These are phyloP conservation scores for Penicillium hordei DNA, from an alignment of 2,329 filamentous ascomycete genomes.

Conservation along the genomic window DNA sequence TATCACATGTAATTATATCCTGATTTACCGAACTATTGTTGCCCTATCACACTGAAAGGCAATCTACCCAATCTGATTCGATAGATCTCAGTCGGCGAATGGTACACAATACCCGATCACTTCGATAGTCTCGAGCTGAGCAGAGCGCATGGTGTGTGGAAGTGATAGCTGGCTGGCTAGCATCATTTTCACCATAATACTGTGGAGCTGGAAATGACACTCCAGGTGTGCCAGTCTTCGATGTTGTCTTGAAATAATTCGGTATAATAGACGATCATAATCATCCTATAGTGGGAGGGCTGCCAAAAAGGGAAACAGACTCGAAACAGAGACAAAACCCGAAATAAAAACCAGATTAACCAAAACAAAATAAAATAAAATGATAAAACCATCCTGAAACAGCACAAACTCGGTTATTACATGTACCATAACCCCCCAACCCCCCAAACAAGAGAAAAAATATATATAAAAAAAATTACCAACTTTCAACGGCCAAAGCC, in stretches of 20 bases:
- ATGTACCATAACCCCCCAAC: not conserved
- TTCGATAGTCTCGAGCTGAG: not conserved
- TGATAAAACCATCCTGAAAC: not conserved
- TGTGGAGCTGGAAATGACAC: not conserved
- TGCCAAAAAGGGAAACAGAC: not conserved
- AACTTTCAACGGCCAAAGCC: conserved; percentile 4
- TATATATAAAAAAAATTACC: not conserved
- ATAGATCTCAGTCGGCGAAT: not conserved
- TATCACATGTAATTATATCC: not conserved
- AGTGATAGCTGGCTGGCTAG: not conserved
- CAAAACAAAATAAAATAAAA: not conserved
- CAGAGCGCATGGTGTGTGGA: not conserved
- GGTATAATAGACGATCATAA: not conserved
- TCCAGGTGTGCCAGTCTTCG: not conserved
- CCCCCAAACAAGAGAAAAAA: not conserved
- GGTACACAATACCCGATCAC: not conserved
- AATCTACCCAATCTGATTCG: conserved; percentile 3
- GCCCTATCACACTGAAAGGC: not conserved
- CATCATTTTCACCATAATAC: not conserved
- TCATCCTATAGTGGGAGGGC: not conserved
- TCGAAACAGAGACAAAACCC: not conserved
- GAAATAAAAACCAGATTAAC: not conserved
- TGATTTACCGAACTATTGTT: not conserved
- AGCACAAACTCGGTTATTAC: not conserved
- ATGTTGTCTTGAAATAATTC: not conserved